Percentiles rank a stretch among this genome's conserved stretches.
Conservation (phyloP, 2,329 filamentous ascomycete species). For the Neofusicoccum sp. region DNA sequence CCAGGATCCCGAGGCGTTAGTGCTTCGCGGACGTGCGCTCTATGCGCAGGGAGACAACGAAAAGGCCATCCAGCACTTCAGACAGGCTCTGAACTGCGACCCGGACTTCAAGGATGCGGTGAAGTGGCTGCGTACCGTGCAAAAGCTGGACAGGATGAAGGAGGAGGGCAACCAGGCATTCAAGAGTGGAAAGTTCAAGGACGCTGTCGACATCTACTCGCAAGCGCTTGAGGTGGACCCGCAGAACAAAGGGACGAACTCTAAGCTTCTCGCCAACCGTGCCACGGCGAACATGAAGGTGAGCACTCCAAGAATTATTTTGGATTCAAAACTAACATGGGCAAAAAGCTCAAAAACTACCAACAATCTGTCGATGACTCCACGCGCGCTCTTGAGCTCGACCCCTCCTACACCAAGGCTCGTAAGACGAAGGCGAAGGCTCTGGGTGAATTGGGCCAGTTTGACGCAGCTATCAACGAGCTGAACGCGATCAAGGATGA, state of each 20-base stretch:
- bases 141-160: slow-evolving; percentile 91
- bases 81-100: slow-evolving; percentile 85
- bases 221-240: slow-evolving; percentile 84
- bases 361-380: slow-evolving; percentile 82
- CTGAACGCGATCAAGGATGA: slow-evolving; percentile 90
- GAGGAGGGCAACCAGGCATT: slow-evolving; percentile 89
- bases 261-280: slow-evolving; percentile 92
- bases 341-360: slow-evolving; percentile 75
- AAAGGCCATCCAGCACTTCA: slow-evolving; percentile 90
- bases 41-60: slow-evolving; percentile 94
- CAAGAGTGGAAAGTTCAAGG: slow-evolving; percentile 78
- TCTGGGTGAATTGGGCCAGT: slow-evolving; percentile 79
- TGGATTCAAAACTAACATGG: slow-evolving; percentile 3
- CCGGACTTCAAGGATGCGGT: slow-evolving; percentile 89
- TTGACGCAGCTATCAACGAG: slow-evolving; percentile 89
- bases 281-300: slow-evolving; percentile 77
- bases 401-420: slow-evolving; percentile 85
- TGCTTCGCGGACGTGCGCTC: slow-evolving; percentile 82
- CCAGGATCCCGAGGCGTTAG: slow-evolving; percentile 90
- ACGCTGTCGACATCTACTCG: slow-evolving; percentile 83
- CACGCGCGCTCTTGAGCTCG: slow-evolving; percentile 78
- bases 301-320: slow-evolving; percentile 19
- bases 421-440: slow-evolving; percentile 94
- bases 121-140: slow-evolving; percentile 85
- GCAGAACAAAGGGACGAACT: slow-evolving; percentile 86